Evolutionary conservation across 2,329 filamentous ascomycete species (phyloP).

Genomic region (Ophiostoma sp.): DNA sequence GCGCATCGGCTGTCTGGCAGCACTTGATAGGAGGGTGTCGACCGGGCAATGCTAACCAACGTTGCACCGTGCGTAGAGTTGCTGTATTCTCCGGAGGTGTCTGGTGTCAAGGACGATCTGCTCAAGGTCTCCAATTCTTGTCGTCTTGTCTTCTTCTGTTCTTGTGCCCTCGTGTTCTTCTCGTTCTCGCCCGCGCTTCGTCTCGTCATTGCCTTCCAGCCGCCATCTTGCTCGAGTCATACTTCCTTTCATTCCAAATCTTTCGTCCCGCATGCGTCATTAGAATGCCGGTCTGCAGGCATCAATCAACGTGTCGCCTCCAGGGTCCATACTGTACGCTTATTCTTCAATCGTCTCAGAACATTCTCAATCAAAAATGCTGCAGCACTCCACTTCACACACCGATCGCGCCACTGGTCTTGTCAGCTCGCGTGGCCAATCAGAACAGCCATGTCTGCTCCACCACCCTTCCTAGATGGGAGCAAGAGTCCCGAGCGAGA

Average conservation of each 20-base stretch:
- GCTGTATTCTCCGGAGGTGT: too few species aligned
- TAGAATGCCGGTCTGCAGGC: neutral
- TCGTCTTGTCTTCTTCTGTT: slow-evolving; percentile 1
- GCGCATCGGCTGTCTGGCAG: slow-evolving; percentile 5
- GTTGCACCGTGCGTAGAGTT: too few species aligned
- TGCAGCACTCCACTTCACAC: neutral
- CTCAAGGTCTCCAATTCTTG: too few species aligned
- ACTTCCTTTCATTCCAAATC: neutral
- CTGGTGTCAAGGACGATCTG: too few species aligned
- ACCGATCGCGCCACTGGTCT: slow-evolving; percentile 8
- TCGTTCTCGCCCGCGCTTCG: neutral
- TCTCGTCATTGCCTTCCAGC: too few species aligned
- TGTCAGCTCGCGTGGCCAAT: neutral
- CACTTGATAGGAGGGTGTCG: neutral
- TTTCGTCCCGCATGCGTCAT: slow-evolving; percentile 7
- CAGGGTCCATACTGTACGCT: neutral
- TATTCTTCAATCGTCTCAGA: neutral
- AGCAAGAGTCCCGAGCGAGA: slow-evolving; percentile 15
- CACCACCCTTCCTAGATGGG: slow-evolving; percentile 13
- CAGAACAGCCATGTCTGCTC: neutral
- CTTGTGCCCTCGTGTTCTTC: neutral
- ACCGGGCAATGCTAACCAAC: neutral
- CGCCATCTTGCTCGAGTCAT: too few species aligned
- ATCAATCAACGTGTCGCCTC: neutral
- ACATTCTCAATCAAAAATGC: neutral